phyloP scores from a whole-genome alignment of 2,329 filamentous ascomycete species.

The Penicillium palitans region DNA sequence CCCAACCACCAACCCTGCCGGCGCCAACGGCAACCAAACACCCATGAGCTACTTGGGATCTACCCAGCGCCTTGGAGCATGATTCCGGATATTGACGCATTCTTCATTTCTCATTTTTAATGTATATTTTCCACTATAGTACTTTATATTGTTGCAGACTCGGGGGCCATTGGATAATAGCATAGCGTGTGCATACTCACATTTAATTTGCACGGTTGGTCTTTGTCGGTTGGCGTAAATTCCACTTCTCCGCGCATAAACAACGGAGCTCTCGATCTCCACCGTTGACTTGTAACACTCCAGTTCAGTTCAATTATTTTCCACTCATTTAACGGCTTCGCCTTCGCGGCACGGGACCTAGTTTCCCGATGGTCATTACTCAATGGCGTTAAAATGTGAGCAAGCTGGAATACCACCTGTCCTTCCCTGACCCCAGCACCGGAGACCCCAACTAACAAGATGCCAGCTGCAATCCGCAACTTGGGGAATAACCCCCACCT shows the following conservation, averaged over 20 bases:
- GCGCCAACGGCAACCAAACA: slow-evolving; percentile 35
- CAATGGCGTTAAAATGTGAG: slow-evolving; percentile 46
- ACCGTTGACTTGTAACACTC: slow-evolving; percentile 12
- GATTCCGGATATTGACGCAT: slow-evolving; percentile 28
- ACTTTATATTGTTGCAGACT: slow-evolving; percentile 15
- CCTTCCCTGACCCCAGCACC: slow-evolving; percentile 4
- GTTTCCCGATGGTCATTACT: slow-evolving; percentile 29
- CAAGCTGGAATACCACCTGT: not conserved
- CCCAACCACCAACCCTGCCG: slow-evolving; percentile 55
- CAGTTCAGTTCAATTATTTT: slow-evolving; percentile 7
- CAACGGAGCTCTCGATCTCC: slow-evolving; percentile 21
- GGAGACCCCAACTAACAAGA: slow-evolving; percentile 9
- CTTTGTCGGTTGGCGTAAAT: slow-evolving; percentile 35
- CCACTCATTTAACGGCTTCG: slow-evolving; percentile 10
- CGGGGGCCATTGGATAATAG: slow-evolving; percentile 14
- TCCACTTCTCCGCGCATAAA: slow-evolving; percentile 23
- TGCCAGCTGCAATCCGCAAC: slow-evolving; percentile 42
- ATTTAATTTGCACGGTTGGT: slow-evolving; percentile 34
- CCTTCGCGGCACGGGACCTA: slow-evolving; percentile 24
- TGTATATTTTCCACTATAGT: slow-evolving; percentile 34
- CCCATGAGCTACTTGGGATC: slow-evolving; percentile 61
- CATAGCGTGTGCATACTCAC: slow-evolving; percentile 25
- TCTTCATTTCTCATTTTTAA: slow-evolving; percentile 26
- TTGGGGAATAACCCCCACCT: slow-evolving; percentile 79
- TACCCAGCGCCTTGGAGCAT: slow-evolving; percentile 69